Percentiles rank a stretch among this genome's conserved stretches.
Evolutionary conservation across 2,329 filamentous ascomycete species (phyloP).

Genomic region (Arthrobotrys sphaeroides): DNA sequence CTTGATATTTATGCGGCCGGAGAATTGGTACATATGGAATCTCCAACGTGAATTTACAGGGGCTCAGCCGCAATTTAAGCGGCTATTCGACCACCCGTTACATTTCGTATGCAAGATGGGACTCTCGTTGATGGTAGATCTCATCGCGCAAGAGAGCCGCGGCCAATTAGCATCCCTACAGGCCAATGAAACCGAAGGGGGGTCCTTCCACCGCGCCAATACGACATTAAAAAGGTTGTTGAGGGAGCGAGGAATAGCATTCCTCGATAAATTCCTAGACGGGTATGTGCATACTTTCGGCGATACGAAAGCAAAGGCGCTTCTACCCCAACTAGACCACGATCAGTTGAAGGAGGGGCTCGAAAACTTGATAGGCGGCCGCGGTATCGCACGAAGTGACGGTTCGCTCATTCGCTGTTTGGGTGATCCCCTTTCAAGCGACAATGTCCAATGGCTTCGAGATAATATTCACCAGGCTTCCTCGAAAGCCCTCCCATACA

Average conservation of each 20-base stretch:
- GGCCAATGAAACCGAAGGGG: background rate
- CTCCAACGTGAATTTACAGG: too few relatives aligned
- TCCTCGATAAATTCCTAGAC: background rate
- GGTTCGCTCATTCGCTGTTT: too few relatives aligned
- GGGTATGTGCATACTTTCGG: background rate
- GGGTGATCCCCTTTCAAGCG: background rate
- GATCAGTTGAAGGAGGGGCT: background rate
- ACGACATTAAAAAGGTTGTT: background rate
- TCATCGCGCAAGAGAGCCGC: background rate
- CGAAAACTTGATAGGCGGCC: too few relatives aligned
- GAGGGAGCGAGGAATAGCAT: background rate
- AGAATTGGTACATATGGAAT: slow-evolving; percentile 27
- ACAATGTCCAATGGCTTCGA: background rate
- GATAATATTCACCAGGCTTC: background rate
- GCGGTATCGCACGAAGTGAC: background rate
- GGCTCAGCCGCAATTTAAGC: too few relatives aligned
- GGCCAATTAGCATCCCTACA: background rate
- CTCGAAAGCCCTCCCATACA: background rate
- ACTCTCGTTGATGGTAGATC: slow-evolving; percentile 23
- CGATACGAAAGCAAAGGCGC: background rate
- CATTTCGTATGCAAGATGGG: slow-evolving; percentile 17
- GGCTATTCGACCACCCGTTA: background rate
- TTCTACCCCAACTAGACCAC: background rate
- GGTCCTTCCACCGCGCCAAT: background rate
- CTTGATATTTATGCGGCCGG: slow-evolving; percentile 7